Percentiles rank a stretch among this genome's conserved stretches.
These are phyloP conservation scores for Telfairia occidentalis DNA, from an alignment of 331 rosid species.

Conservation along the genomic window DNA sequence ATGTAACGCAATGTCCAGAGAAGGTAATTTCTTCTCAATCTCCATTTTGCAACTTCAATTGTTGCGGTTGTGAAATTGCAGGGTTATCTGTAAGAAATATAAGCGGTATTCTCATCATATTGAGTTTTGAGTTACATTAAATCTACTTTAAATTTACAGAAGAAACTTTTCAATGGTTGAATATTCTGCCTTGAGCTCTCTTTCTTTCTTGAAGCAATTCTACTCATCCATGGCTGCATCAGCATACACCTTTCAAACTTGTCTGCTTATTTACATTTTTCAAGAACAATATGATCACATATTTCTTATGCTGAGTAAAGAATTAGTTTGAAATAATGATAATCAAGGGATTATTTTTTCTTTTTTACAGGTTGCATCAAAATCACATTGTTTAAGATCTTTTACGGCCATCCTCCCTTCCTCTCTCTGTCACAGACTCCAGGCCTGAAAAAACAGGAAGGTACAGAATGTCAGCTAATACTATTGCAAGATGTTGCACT, in stretches of 20 bases:
- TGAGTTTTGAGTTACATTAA: background rate
- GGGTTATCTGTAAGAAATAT: background rate
- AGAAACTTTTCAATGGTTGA: background rate
- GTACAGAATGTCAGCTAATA: background rate
- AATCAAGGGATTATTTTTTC: background rate
- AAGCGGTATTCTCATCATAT: background rate
- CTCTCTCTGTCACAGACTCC: constrained; percentile 3
- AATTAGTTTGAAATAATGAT: constrained; percentile 1
- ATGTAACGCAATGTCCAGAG: too few relatives aligned
- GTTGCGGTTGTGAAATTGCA: background rate
- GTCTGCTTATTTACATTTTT: background rate
- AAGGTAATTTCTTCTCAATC: too few relatives aligned
- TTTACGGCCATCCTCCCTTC: background rate
- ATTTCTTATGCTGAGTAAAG: background rate
- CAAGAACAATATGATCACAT: background rate
- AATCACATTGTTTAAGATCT: background rate
- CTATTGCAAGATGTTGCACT: background rate
- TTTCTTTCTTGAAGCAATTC: background rate
- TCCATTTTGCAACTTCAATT: background rate
- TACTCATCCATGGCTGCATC: background rate
- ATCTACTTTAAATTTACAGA: background rate
- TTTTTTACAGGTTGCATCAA: background rate
- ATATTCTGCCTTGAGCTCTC: background rate
- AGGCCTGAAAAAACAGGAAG: background rate
- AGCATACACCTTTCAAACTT: background rate